Evolutionary conservation across 257 asterid genomes (phyloP).

Genomic region (Verbascum thapsus): DNA sequence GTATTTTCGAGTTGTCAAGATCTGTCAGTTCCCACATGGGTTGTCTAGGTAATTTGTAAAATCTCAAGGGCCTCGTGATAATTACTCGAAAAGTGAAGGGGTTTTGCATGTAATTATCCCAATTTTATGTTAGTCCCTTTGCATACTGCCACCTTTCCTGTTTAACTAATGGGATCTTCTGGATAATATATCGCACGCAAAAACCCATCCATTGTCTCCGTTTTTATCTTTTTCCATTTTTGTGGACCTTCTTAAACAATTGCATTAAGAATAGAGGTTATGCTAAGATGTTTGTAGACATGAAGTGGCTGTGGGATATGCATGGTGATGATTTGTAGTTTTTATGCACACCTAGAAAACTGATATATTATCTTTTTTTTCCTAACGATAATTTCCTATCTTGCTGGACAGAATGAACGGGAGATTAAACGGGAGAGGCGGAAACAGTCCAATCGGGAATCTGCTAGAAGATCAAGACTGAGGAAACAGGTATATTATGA

Average conservation of each 20-base stretch:
- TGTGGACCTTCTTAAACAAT: not conserved
- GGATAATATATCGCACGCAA: not conserved
- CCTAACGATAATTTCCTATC: not conserved
- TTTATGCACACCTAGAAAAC: not conserved
- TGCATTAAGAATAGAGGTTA: not conserved
- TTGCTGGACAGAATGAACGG: conserved; percentile 64
- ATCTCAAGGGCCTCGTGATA: too few species aligned
- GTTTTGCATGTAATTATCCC: too few species aligned
- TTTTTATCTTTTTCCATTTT: too few species aligned
- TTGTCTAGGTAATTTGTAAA: too few species aligned
- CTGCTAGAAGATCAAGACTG: conserved; percentile 96
- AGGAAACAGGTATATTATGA: conserved; percentile 79
- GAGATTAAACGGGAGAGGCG: conserved; percentile 91
- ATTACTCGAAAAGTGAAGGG: too few species aligned
- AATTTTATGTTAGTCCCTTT: not conserved
- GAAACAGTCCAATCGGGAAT: conserved; percentile 97
- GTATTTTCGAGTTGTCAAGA: too few species aligned
- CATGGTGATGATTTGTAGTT: conserved; percentile 1
- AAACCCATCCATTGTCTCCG: not conserved
- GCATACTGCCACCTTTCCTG: not conserved
- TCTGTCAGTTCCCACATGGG: too few species aligned
- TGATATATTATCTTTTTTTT: not conserved
- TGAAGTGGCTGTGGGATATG: conserved; percentile 10
- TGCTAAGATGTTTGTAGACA: not conserved
- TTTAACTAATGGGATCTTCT: conserved; percentile 3